These are phyloP conservation scores for Carpinus fangiana DNA, from an alignment of 306 rosid genomes.

Conservation along the genomic window DNA sequence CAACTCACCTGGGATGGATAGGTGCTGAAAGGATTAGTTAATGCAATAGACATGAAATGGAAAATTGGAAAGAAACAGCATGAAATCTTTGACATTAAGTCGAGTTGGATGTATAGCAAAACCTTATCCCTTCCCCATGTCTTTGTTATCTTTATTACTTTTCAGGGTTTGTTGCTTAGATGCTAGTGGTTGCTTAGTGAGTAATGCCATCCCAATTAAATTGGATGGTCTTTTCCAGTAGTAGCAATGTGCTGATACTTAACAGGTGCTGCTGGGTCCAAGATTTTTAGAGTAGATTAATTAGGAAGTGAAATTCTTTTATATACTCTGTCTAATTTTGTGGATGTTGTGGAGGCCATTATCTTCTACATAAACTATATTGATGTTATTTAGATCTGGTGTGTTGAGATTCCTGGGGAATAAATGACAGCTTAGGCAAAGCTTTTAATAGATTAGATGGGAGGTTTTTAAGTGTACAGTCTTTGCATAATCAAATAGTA, in stretches of 20 bases:
- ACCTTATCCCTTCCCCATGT: neutral
- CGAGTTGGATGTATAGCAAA: neutral
- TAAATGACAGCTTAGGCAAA: neutral
- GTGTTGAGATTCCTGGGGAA: no score
- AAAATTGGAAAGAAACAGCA: neutral
- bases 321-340: neutral
- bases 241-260: neutral
- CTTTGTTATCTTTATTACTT: neutral
- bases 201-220: neutral
- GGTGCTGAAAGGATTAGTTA: neutral
- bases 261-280: constrained; percentile 3
- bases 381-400: no score
- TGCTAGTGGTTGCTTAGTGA: neutral
- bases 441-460: neutral
- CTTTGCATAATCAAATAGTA: neutral
- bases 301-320: neutral
- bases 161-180: neutral
- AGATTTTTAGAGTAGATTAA: neutral
- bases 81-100: neutral
- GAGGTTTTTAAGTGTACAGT: neutral
- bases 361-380: no score
- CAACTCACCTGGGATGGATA: neutral
- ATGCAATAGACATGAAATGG: neutral
- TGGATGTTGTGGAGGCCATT: neutral
- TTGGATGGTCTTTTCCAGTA: neutral